phyloP scores from a whole-genome alignment of 2,329 filamentous ascomycete species.

The Rhynchosporium agropyri region DNA sequence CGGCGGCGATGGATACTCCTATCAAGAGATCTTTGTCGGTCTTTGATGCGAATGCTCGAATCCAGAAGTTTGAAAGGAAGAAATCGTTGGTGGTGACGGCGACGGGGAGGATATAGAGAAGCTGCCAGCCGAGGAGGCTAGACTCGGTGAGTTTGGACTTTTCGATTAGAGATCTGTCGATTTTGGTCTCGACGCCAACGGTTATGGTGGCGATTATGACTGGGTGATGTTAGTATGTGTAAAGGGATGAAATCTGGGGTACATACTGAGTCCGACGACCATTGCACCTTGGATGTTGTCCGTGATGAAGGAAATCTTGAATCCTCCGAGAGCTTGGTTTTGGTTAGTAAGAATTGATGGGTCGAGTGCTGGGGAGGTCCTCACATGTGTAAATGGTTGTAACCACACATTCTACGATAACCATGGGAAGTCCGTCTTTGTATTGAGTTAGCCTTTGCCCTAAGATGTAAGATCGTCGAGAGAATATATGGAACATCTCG shows the following conservation, averaged over 20 bases:
- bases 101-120: conserved; percentile 81
- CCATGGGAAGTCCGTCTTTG: conserved; percentile 66
- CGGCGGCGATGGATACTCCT: conserved; percentile 69
- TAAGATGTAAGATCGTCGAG: background rate
- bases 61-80: conserved; percentile 83
- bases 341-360: background rate
- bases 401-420: conserved; percentile 76
- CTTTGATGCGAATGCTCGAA: conserved; percentile 78
- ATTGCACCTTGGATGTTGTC: conserved; percentile 81
- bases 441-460: background rate
- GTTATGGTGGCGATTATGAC: conserved; percentile 75
- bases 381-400: conserved; percentile 84
- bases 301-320: conserved; percentile 81
- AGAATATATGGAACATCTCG: background rate
- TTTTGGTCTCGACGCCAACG: conserved; percentile 74
- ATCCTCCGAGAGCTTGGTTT: conserved; percentile 70
- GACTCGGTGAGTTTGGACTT: conserved; percentile 69
- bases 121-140: conserved; percentile 78
- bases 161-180: conserved; percentile 69
- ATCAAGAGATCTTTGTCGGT: conserved; percentile 79
- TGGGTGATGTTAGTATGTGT: conserved; percentile 17
- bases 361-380: conserved; percentile 26
- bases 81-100: conserved; percentile 84
- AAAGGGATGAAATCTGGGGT: background rate
- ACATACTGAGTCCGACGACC: conserved; percentile 65